Base-by-base conservation (phyloP, 768 basidiomycete genomes). In the Suillus americanus region DNA sequence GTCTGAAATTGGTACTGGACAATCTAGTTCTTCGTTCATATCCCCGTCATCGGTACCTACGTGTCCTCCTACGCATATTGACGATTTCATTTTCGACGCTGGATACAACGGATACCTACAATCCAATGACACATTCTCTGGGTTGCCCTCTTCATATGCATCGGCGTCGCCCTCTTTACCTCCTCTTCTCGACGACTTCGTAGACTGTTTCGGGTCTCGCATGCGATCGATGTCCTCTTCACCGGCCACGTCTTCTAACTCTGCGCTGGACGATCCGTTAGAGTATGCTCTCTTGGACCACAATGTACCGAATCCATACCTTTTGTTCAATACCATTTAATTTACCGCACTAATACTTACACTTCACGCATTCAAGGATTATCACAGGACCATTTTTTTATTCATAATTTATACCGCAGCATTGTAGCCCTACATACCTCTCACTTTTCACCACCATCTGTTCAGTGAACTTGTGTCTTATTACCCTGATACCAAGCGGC, bases 161-260 rank as follows among this genome's bases (percentile, higher is more conserved):
- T 59, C 40, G 12, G 40, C 5, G 6, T 28, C 57, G 2, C 41
- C 57, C 25, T 20, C 38, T 20, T 59, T 41, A 20, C 40, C 40
- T 28, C 38, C 40, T 40, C 10, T 41, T 28, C 57, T 59, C 10
- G 57, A 59, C 9, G 57, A 28, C 18, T 59, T 43, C 18, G 28
- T 28, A 12, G 57, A 59, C 23, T 10, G 38, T 40, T 38, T 57
- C 18, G 56, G 56, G 38, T 41, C 57, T 28, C 57, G 40, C 28
- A 41, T 59, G 12, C 68, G 65, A 35, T 73, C 72, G 13, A 62
- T 63, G 14, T 70, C 65, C 38, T 70, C 72, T 54, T 71, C 73
- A 7, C 72, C 73, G 43, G 66, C 67, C 28, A 75, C 77, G 38
- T 67, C 62, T 23, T 68, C 67, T 63, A 38, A 71, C 64, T 69